phyloP scores from a whole-genome alignment of 2,329 filamentous ascomycete species.

The Purpureocillium takamizusanense region DNA sequence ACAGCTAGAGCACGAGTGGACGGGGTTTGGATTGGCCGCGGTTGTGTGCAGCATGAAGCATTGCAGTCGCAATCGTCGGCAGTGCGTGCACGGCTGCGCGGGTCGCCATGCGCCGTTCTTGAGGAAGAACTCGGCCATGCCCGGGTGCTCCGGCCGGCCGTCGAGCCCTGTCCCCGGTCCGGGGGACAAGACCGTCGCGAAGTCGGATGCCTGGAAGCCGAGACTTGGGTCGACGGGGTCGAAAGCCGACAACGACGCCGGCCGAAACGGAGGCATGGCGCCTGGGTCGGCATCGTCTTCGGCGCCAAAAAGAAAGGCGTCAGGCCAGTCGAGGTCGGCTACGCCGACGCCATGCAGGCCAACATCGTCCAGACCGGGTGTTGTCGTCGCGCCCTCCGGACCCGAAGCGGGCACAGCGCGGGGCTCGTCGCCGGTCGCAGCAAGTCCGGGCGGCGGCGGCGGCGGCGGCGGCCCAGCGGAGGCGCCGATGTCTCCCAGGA shows the following conservation, averaged over 20 bases:
- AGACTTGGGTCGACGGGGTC: slow-evolving; percentile 1
- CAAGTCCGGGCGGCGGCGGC: too few species aligned
- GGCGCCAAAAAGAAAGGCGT: slow-evolving; percentile 4
- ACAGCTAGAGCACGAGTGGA: slow-evolving; percentile 38
- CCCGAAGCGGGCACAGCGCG: background rate
- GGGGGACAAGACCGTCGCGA: background rate
- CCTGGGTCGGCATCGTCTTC: background rate
- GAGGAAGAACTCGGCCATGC: slow-evolving; percentile 27
- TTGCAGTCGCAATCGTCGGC: slow-evolving; percentile 32
- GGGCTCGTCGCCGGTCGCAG: background rate
- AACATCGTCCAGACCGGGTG: background rate
- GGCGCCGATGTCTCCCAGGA: slow-evolving; percentile 3
- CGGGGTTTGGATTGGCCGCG: slow-evolving; percentile 37
- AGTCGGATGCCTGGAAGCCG: background rate
- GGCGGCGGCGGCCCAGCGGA: background rate
- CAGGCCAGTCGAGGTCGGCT: slow-evolving; percentile 6
- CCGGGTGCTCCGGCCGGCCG: slow-evolving; percentile 6
- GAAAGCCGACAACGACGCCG: slow-evolving; percentile 1
- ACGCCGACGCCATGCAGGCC: background rate
- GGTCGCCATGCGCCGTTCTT: slow-evolving; percentile 33
- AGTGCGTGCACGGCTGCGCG: slow-evolving; percentile 32
- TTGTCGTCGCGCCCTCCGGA: background rate
- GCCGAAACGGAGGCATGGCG: background rate
- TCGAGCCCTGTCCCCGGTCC: background rate
- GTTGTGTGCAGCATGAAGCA: slow-evolving; percentile 39